These are phyloP conservation scores for Acanthochlamys bracteata DNA, from an alignment of 106 monocot genomes.

Conservation along the genomic window DNA sequence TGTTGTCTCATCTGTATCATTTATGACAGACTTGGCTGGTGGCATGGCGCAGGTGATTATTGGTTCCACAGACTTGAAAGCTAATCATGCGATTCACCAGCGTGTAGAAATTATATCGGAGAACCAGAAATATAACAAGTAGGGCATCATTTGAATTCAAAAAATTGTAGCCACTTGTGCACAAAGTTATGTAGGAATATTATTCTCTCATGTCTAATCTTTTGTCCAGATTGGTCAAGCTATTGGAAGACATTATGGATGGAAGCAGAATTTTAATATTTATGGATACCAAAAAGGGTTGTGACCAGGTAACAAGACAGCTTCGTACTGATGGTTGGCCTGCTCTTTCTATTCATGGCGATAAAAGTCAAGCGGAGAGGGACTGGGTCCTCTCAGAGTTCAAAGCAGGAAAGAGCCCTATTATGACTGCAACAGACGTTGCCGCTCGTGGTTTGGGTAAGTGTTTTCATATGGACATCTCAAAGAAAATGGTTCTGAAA, in stretches of 20 bases:
- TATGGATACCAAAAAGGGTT: conserved; percentile 93
- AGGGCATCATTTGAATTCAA: conserved; percentile 14
- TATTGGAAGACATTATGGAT: conserved; percentile 97
- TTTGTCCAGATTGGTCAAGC: conserved; percentile 59
- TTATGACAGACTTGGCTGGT: conserved; percentile 23
- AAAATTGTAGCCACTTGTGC: background rate
- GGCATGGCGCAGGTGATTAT: conserved; percentile 64
- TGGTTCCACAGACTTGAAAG: conserved; percentile 90
- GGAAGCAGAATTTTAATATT: conserved; percentile 91
- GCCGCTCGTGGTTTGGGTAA: conserved; percentile 96
- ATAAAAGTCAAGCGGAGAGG: conserved; percentile 94
- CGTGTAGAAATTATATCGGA: conserved; percentile 91
- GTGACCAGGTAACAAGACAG: conserved; percentile 88
- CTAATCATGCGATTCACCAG: conserved; percentile 95
- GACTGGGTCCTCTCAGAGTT: conserved; percentile 99
- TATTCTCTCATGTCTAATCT: background rate
- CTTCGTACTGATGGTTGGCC: conserved; percentile 93
- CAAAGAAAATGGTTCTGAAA: too few relatives aligned
- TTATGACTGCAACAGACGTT: conserved; percentile 99
- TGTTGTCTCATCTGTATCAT: conserved; percentile 3
- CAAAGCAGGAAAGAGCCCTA: conserved; percentile 90
- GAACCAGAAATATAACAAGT: conserved; percentile 99
- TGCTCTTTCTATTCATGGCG: conserved; percentile 91
- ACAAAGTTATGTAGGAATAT: background rate
- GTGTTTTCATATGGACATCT: too few relatives aligned